phyloP scores from a whole-genome alignment of 805 yeast genomes.

The Candida saitoana region DNA sequence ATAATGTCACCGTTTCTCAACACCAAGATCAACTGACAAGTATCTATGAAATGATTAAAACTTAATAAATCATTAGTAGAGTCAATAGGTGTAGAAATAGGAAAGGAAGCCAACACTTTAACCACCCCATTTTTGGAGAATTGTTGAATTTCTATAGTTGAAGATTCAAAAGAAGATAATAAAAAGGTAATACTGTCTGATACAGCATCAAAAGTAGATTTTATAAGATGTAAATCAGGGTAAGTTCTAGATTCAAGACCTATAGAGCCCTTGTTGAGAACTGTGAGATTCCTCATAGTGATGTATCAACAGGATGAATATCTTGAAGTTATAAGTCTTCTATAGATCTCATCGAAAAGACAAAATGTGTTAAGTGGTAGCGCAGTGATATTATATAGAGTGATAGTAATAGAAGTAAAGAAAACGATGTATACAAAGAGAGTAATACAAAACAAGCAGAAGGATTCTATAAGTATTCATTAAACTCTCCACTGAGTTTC shows the following conservation, averaged over 20 bases:
- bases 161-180: constrained; percentile 50
- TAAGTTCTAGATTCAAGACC: constrained; percentile 51
- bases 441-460: no score
- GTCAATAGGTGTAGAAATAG: constrained; percentile 31
- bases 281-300: constrained; percentile 47
- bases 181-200: constrained; percentile 69
- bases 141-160: constrained; percentile 71
- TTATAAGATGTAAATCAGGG: constrained; percentile 58
- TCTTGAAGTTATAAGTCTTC: neutral
- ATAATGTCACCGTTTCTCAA: constrained; percentile 74
- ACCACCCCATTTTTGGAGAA: constrained; percentile 61
- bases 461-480: no score
- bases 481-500: no score
- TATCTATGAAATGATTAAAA: constrained; percentile 67
- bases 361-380: neutral
- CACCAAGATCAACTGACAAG: constrained; percentile 61
- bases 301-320: neutral
- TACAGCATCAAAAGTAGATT: constrained; percentile 65
- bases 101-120: constrained; percentile 57
- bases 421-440: no score
- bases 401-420: no score
- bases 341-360: neutral
- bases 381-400: no score
- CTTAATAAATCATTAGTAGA: constrained; percentile 36
- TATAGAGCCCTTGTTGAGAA: constrained; percentile 53